Conservation (phyloP, 1,284 basidiomycete genomes). For the Papiliotrema terrestris region DNA sequence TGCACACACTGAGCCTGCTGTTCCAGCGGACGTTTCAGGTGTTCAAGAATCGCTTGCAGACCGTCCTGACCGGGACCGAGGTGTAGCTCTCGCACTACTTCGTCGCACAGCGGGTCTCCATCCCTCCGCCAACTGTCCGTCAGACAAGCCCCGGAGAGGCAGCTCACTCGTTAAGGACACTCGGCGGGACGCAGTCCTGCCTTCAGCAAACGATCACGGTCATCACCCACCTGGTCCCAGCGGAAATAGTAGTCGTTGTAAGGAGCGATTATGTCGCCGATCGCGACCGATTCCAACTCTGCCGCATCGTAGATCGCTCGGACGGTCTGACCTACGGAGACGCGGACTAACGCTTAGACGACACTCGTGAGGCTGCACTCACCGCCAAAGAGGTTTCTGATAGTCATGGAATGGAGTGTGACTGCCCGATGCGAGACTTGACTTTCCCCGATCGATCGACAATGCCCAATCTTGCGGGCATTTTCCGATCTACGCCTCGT, state of each 20-base stretch:
- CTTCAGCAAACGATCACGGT: background rate
- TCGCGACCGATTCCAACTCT: constrained; percentile 10
- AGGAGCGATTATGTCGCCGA: constrained; percentile 14
- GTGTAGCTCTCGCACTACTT: constrained; percentile 12
- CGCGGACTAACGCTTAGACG: too few relatives aligned
- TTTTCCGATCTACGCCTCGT: too few relatives aligned
- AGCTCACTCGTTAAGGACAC: constrained; percentile 16
- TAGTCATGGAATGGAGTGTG: too few relatives aligned
- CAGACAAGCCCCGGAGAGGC: background rate
- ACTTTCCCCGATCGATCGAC: too few relatives aligned
- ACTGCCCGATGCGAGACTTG: too few relatives aligned
- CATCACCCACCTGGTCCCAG: constrained; percentile 20
- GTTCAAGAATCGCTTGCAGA: constrained; percentile 13
- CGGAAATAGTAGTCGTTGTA: constrained; percentile 16
- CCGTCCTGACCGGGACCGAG: constrained; percentile 22
- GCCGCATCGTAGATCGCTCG: background rate
- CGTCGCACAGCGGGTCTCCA: constrained; percentile 20
- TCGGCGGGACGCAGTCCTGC: constrained; percentile 17
- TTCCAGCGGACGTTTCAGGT: constrained; percentile 7
- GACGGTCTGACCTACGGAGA: background rate
- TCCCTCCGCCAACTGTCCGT: constrained; percentile 17
- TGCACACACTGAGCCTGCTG: constrained; percentile 10
- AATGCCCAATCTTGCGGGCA: too few relatives aligned
- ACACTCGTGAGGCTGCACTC: too few relatives aligned
- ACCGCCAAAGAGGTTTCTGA: too few relatives aligned